Conservation (phyloP, 495 filamentous ascomycete genomes). For the Tuber brumale region DNA sequence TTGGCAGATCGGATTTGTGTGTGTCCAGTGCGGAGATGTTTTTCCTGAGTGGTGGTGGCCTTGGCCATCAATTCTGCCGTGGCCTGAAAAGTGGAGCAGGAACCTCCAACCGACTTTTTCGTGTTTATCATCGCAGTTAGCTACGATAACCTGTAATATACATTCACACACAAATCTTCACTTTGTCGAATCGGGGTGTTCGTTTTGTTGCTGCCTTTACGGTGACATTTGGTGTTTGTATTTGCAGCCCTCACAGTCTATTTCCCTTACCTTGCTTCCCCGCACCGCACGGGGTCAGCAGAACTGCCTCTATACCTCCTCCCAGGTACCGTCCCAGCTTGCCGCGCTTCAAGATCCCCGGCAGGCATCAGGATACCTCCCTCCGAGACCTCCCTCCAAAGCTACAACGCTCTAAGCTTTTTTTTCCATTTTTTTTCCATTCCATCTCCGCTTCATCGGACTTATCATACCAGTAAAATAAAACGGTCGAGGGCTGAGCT, state of each 20-base stretch:
- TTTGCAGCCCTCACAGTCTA: not conserved
- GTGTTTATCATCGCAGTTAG: not conserved
- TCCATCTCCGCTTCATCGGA: not conserved
- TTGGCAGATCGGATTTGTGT: not conserved
- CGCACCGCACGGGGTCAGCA: not conserved
- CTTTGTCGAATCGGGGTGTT: not conserved
- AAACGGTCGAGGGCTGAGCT: not conserved
- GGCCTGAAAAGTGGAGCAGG: not conserved
- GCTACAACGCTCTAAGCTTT: not conserved
- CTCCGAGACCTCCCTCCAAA: not conserved
- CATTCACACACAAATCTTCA: not conserved
- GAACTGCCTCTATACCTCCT: not conserved
- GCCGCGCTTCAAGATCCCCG: not conserved
- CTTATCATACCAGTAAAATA: not conserved
- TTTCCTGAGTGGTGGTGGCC: not conserved
- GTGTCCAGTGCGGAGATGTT: not conserved
- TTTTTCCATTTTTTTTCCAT: not conserved
- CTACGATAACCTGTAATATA: not conserved
- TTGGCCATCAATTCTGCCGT: not conserved
- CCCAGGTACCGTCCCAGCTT: not conserved
- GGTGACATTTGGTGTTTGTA: not conserved
- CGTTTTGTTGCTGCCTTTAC: not conserved
- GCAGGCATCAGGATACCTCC: not conserved
- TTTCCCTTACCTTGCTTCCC: not conserved
- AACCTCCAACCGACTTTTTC: not conserved